Evolutionary conservation across 139 green algal genomes (phyloP).

Genomic region (Zygnema circumcarinatum): DNA sequence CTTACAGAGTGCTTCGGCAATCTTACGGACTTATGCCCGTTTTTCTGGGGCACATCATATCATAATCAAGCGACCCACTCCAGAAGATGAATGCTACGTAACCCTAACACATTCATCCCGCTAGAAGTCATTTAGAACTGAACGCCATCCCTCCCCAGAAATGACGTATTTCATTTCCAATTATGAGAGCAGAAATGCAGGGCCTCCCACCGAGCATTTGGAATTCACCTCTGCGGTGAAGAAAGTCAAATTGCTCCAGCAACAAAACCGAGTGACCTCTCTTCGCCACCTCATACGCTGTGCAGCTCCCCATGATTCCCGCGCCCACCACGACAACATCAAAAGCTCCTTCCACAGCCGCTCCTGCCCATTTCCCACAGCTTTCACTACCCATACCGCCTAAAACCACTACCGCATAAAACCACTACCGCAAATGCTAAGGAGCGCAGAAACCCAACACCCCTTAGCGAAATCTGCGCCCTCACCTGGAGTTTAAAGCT

Average conservation of each 20-base stretch:
- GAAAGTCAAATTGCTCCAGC: conserved; percentile 48
- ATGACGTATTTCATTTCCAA: not conserved
- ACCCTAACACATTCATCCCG: not conserved
- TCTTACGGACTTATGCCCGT: no score
- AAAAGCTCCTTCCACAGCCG: not conserved
- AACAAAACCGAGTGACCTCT: conserved; percentile 10
- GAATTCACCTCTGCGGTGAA: conserved; percentile 38
- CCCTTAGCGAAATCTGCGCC: no score
- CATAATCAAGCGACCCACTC: no score
- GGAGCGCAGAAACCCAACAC: no score
- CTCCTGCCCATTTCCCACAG: not conserved
- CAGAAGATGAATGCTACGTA: no score
- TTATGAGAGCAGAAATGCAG: not conserved
- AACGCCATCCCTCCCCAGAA: not conserved
- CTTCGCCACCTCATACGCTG: conserved; percentile 37
- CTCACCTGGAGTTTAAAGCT: no score
- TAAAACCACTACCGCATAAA: no score
- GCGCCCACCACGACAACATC: conserved; percentile 48
- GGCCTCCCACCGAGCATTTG: not conserved
- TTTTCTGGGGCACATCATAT: no score
- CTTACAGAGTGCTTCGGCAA: no score
- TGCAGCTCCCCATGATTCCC: conserved; percentile 51
- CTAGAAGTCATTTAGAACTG: not conserved
- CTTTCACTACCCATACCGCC: no score
- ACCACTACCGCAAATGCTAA: no score